A percentile compares a stretch with the other conserved stretches of the same genome.
These are phyloP conservation scores for Paramecium caudatum DNA, from an alignment of 73 alveolate species.

Conservation along the genomic window DNA sequence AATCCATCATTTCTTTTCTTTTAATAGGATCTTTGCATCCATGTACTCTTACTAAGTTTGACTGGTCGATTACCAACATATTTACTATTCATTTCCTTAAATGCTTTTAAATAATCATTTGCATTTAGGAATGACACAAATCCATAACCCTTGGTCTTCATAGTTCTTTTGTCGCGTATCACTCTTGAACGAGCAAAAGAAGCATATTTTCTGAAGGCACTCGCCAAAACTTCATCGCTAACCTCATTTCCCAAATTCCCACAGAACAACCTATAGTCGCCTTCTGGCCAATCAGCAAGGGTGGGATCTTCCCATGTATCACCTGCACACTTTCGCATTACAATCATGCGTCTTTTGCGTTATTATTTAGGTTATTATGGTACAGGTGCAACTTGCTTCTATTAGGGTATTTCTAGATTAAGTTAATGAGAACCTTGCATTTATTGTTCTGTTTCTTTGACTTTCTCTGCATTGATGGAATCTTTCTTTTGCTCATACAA, in stretches of 20 bases:
- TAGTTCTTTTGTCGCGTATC: slow-evolving; percentile 95
- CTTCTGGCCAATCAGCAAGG: slow-evolving; percentile 97
- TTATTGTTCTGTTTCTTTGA: slow-evolving; percentile 5
- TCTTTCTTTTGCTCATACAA: not conserved
- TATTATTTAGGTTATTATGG: slow-evolving; percentile 64
- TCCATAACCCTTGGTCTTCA: slow-evolving; percentile 98
- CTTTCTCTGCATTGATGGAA: not conserved
- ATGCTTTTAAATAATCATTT: slow-evolving; percentile 93
- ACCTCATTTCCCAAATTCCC: slow-evolving; percentile 99
- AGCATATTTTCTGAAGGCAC: slow-evolving; percentile 95
- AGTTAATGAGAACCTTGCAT: not conserved
- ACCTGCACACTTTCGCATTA: slow-evolving; percentile 96
- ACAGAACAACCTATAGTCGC: slow-evolving; percentile 96
- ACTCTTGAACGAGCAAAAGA: slow-evolving; percentile 96
- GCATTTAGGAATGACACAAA: slow-evolving; percentile 94
- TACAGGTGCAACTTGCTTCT: not conserved
- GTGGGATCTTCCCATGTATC: slow-evolving; percentile 97
- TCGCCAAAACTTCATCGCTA: slow-evolving; percentile 94
- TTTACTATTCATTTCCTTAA: slow-evolving; percentile 98
- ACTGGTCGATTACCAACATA: slow-evolving; percentile 99
- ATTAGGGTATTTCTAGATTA: not conserved
- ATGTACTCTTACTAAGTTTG: slow-evolving; percentile 91
- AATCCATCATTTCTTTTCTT: slow-evolving; percentile 71
- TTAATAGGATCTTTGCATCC: slow-evolving; percentile 90
- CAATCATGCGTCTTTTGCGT: slow-evolving; percentile 84